A percentile compares a stretch with the other conserved stretches of the same genome.
phyloP scores from a whole-genome alignment of 208 protist genomes.

The Leishmania major region DNA sequence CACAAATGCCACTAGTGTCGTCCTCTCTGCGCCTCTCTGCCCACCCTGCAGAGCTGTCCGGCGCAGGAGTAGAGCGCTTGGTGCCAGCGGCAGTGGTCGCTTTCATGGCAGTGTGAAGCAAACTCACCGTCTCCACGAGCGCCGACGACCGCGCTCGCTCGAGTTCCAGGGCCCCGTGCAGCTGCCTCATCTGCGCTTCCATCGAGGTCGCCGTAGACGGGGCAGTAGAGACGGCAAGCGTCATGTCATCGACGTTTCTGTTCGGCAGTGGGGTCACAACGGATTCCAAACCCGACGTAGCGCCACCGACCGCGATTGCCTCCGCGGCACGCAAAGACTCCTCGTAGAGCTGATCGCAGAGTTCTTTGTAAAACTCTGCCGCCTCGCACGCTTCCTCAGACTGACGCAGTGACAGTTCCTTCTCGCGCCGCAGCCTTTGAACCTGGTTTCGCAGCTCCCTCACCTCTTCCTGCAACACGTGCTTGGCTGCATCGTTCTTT shows the following conservation, averaged over 20 bases:
- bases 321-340: background rate
- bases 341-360: slow-evolving; percentile 2
- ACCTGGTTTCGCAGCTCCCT: slow-evolving; percentile 33
- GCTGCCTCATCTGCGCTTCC: slow-evolving; percentile 5
- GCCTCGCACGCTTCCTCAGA: slow-evolving; percentile 45
- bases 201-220: background rate
- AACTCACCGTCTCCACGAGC: slow-evolving; percentile 11
- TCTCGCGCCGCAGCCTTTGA: slow-evolving; percentile 24
- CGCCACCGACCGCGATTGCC: background rate
- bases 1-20: background rate
- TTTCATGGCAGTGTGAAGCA: slow-evolving; percentile 2
- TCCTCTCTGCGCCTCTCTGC: background rate
- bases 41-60: background rate
- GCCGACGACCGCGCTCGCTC: slow-evolving; percentile 9
- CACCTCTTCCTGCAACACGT: slow-evolving; percentile 39
- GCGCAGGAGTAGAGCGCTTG: background rate
- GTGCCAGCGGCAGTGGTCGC: background rate
- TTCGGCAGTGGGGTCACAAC: background rate
- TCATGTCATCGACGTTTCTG: background rate
- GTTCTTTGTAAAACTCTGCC: slow-evolving; percentile 35
- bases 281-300: background rate
- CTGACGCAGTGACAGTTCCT: slow-evolving; percentile 41
- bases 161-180: slow-evolving; percentile 2
- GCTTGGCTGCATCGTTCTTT: slow-evolving; percentile 21
- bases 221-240: background rate